phyloP scores from a whole-genome alignment of 2,329 filamentous ascomycete species.

The Ilyonectria robusta region DNA sequence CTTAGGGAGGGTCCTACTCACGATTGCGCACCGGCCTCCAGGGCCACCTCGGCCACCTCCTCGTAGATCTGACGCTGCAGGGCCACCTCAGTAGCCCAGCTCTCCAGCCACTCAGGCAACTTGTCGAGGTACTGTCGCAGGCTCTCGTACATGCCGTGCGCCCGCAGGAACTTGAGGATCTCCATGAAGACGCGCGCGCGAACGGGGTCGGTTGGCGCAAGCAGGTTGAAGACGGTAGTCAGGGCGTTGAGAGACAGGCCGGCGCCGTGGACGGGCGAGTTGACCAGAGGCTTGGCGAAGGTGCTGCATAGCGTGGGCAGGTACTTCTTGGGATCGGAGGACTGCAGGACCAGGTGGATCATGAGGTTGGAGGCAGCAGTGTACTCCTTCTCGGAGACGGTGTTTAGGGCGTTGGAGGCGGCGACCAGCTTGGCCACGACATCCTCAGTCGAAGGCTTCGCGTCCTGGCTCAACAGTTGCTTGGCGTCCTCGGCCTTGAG shows the following conservation, averaged over 20 bases:
- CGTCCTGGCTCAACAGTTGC: slow-evolving; percentile 78
- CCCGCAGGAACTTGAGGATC: slow-evolving; percentile 86
- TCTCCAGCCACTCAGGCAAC: slow-evolving; percentile 84
- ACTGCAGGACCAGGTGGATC: slow-evolving; percentile 91
- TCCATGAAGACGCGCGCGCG: slow-evolving; percentile 93
- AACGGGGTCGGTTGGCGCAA: slow-evolving; percentile 81
- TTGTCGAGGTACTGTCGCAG: slow-evolving; percentile 87
- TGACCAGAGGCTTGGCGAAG: slow-evolving; percentile 87
- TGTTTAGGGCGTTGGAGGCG: slow-evolving; percentile 82
- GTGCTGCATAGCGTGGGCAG: slow-evolving; percentile 91
- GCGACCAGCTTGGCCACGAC: slow-evolving; percentile 91
- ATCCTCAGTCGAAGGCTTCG: slow-evolving; percentile 81
- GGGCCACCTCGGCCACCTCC: slow-evolving; percentile 84
- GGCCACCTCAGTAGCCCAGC: slow-evolving; percentile 87
- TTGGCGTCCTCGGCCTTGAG: slow-evolving; percentile 87
- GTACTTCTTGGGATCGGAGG: slow-evolving; percentile 86
- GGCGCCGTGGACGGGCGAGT: slow-evolving; percentile 87
- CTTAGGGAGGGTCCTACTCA: slow-evolving; percentile 61
- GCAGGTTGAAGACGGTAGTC: slow-evolving; percentile 96
- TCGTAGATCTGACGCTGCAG: slow-evolving; percentile 89
- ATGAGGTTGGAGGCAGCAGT: slow-evolving; percentile 97
- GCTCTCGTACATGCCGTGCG: slow-evolving; percentile 83
- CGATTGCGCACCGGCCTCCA: slow-evolving; percentile 82
- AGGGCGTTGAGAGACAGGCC: slow-evolving; percentile 91
- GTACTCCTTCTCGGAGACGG: slow-evolving; percentile 95